A percentile compares a stretch with the other conserved stretches of the same genome.
These are phyloP conservation scores for Aspergillus hiratsukae DNA, from an alignment of 2,329 filamentous ascomycete genomes.

Conservation along the genomic window DNA sequence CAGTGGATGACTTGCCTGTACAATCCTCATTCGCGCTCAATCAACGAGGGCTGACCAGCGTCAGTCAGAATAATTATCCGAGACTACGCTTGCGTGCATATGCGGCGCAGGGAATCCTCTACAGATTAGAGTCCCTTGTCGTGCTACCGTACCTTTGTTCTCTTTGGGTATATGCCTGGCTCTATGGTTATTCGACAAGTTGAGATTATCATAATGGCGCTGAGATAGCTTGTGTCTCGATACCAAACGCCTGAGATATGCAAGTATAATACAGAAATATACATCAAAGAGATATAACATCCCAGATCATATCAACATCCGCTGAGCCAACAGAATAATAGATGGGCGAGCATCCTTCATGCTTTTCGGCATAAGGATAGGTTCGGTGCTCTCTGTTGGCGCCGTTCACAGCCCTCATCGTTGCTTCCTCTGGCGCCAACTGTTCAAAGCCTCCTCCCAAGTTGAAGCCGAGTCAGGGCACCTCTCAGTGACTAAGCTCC, in stretches of 20 bases:
- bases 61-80: conserved; percentile 12
- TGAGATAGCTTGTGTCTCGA: neutral
- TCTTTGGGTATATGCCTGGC: neutral
- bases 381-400: neutral
- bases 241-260: conserved; percentile 8
- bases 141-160: neutral
- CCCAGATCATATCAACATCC: neutral
- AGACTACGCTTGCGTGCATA: conserved; percentile 8
- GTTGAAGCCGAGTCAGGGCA: conserved; percentile 58
- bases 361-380: neutral
- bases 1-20: neutral
- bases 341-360: neutral
- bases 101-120: neutral
- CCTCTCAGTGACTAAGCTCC: conserved; percentile 70
- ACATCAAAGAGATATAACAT: conserved; percentile 2
- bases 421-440: conserved; percentile 51
- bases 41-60: neutral
- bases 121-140: neutral
- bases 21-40: neutral
- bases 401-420: conserved; percentile 5
- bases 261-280: conserved; percentile 9
- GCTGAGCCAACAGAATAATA: neutral
- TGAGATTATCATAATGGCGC: neutral
- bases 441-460: conserved; percentile 63
- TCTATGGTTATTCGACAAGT: neutral